Evolutionary conservation across 176 grass and related monocot species (phyloP).

Genomic region (Thinopyrum elongatum): DNA sequence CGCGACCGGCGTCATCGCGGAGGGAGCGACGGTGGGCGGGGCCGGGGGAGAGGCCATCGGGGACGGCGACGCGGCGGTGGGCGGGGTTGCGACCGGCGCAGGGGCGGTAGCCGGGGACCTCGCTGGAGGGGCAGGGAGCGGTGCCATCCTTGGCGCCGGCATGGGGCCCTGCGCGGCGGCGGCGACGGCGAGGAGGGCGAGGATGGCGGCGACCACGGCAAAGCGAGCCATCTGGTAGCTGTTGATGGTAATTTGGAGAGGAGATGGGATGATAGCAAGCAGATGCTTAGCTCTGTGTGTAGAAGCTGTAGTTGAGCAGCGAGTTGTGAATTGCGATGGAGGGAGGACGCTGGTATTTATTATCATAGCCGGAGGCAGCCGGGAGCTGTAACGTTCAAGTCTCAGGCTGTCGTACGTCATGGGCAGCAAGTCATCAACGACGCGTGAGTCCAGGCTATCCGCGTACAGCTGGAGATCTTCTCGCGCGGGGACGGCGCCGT

Average conservation of each 20-base stretch:
- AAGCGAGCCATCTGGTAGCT: not conserved
- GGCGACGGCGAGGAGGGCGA: conserved; percentile 29
- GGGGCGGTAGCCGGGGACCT: conserved; percentile 34
- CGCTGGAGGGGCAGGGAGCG: conserved; percentile 33
- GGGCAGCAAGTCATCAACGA: no score
- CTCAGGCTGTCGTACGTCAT: no score
- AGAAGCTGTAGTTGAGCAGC: not conserved
- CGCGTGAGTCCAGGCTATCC: no score
- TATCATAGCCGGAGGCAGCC: no score
- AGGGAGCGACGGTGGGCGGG: conserved; percentile 22
- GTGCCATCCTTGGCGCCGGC: conserved; percentile 40
- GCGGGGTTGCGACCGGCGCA: conserved; percentile 5
- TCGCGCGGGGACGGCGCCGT: no score
- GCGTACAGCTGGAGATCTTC: no score
- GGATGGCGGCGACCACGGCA: conserved; percentile 23
- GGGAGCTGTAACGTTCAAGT: no score
- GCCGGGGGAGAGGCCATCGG: conserved; percentile 36
- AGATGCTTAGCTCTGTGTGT: no score
- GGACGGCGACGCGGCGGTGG: conserved; percentile 23
- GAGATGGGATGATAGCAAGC: no score
- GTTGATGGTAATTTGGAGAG: no score
- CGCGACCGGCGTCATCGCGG: not conserved
- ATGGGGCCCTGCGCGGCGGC: conserved; percentile 41
- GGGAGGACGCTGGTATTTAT: no score
- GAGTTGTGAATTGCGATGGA: no score